Base-by-base conservation (phyloP, 306 rosid species). In the Vigna reflexopilosa region DNA sequence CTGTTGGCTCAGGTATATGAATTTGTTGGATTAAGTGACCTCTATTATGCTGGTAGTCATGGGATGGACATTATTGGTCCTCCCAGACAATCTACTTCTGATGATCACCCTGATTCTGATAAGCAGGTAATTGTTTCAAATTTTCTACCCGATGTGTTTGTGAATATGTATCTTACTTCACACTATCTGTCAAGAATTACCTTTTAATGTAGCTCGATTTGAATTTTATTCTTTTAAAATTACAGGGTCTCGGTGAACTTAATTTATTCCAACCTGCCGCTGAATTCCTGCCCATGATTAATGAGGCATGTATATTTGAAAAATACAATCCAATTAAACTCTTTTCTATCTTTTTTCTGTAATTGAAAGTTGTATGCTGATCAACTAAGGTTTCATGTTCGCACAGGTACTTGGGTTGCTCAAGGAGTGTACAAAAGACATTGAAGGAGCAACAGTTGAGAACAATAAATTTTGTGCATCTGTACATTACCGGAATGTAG, bases 41-140 rank as follows among this genome's bases (percentile, higher is more conserved):
- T 95, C 75, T 80, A 88, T 86, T 95, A 92, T 79, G 98, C 97
- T 72, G 98, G 98, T 67, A 95, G 98, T 79, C 98, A 95, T 85
- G 97, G 98, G 57, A 95, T 95, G 98, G 98, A 95, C 87, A 95
- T 95, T 59, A 87, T 89, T 77, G 83, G 88, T 51, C 98, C 97
- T 75, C 82, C 70, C 26, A 82, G 82, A 81, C 87, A 88, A 70
- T 81, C 88, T 78, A 42, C 76, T 70, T 75, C 86, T 30, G 91
- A 83, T 75, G 70, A 82, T 82, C 86, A 77, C 38, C 79, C 84
- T 62, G 82, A 85, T 19, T 61, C 85, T 50, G 83, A 88, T 84
- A 81, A 77, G 77, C 84, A 87, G 87, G 98, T 96, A 84, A 80
- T 28, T 6, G 20, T 57, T 26, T 55, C 55, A 28, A 58, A 75